Base-by-base conservation (phyloP, 805 yeast genomes). In the Starmerella scarabaei region DNA sequence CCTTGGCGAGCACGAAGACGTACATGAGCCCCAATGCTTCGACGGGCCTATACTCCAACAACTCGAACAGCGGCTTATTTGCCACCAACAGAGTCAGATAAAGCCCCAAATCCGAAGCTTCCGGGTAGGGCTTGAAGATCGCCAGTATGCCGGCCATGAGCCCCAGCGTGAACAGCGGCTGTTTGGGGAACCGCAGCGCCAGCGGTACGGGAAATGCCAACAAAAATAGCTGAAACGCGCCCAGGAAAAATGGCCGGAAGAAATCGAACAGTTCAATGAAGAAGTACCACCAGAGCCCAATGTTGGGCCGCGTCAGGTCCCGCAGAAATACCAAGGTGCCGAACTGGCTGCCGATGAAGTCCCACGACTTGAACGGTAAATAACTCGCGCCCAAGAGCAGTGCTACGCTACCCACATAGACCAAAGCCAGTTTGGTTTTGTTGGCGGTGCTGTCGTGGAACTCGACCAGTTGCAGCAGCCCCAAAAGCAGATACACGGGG, bases 281-380 rank as follows among this genome's bases (percentile, higher is more conserved):
- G 53, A 86, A 76, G 63, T 91, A 91, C 99, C 99, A 91, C 99
- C 99, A 91, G 17, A 91, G 65, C 0, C 98, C 98, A 49, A 91
- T 59, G 60, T 91, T 91, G 21, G 98, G 98, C 33, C 47, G 36
- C 4, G 77, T 68, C 45, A 85, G 73, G 47, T 83, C 86, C 29
- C 68, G 68, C 52, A 82, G 77, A 19, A 65, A 63, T 5, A 83
- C 54, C 5, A 48, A 44, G 7, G 57, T 50, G 14, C 78, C 75
- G 53, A 78, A 83, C 30, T 72, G 68, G 8, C 72, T 61, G 26
- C 53, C 41, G n/a, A 81, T 34, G 53, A 75, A 74, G 36, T 52
- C 50, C 59, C 60, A 58, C 3, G 61, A 53, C 16, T 48, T 55
- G 0, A 55, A 37, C 9, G 57, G 47, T 5, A 46, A 24, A 38